Evolutionary conservation across 371 early-diverging fungal genomes (phyloP), one percentile per base, ranked within the genome.

Genomic region (Actinomucor elegans): DNA sequence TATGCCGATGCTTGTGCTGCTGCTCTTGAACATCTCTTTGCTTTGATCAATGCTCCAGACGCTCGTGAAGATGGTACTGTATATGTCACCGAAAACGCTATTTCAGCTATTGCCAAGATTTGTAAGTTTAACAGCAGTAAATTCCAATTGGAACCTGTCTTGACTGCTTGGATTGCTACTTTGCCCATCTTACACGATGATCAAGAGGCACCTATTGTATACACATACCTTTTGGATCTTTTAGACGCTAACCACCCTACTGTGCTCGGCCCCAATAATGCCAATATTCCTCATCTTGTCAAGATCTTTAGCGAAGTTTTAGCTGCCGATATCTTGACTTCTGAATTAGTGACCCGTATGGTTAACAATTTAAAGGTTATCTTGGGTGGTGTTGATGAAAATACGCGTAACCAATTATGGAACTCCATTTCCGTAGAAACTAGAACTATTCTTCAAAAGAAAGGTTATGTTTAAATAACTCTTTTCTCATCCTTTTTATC

Each of bases 41-140:
- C 66, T 33, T 63, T 86, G 27, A 79, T 94, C 59, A 73, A 81
- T 44, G 75, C 72, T 12, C 79, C 86, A 12, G 84, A 85, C 37
- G 69, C 92, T 4, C 83, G 88, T 17, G 75, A 69, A 18, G 73
- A 83, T n/a, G 93, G 87, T 28, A 86, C 89, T 50, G 68, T 91
- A 5, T 82, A 83, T 51, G 93, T 90, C 1, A 92, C 92, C 0
- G 98, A 97, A 71, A 97, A 95, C 61, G 90, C 90, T 7, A 78
- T 94, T 14, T 77, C 94, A 12, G 94, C 97, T 8, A 66, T 97
- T 32, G 88, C 89, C 57, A 97, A 96, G 79, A 88, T 95, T 37
- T 84, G 87, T 68, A 80, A 83, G 44, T 87, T 74, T 65, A 81
- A 82, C 61, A 61, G 57, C 44, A 57, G 61, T 57, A 77, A 81